phyloP scores from a whole-genome alignment of 768 basidiomycete species.

The Boletus speciosus region DNA sequence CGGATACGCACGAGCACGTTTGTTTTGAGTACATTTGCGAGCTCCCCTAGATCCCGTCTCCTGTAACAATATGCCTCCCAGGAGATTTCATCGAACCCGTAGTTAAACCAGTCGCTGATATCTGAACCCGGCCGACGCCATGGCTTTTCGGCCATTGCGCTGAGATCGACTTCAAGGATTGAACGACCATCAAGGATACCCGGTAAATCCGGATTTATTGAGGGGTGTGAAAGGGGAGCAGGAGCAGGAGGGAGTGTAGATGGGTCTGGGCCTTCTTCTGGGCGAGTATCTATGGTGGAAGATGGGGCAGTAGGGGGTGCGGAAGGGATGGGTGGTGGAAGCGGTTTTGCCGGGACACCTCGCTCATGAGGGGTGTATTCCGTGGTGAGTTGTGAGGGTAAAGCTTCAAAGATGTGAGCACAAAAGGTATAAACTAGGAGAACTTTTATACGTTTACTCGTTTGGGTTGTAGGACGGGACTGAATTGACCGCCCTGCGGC shows the following conservation, averaged over 20 bases:
- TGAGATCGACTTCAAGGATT: conserved; percentile 82
- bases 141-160: conserved; percentile 71
- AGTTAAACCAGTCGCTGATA: conserved; percentile 98
- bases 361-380: conserved; percentile 78
- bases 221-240: conserved; percentile 79
- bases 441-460: conserved; percentile 28
- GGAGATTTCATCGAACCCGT: conserved; percentile 95
- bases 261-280: conserved; percentile 58
- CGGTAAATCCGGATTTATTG: conserved; percentile 62
- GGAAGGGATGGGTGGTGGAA: conserved; percentile 15
- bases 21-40: conserved; percentile 74
- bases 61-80: conserved; percentile 93
- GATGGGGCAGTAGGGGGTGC: conserved; percentile 20
- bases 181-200: conserved; percentile 72
- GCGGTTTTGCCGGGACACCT: conserved; percentile 40
- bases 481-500: conserved; percentile 29
- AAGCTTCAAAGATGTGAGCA: conserved; percentile 21
- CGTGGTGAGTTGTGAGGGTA: conserved; percentile 65
- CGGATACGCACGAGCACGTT: conserved; percentile 68
- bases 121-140: conserved; percentile 93
- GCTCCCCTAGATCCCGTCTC: conserved; percentile 74
- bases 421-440: not conserved
- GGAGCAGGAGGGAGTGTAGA: conserved; percentile 59
- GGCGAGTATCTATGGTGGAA: conserved; percentile 13
- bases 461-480: conserved; percentile 31